Evolutionary conservation across 306 rosid species (phyloP).

Genomic region (Amphicarpaea edgeworthii): DNA sequence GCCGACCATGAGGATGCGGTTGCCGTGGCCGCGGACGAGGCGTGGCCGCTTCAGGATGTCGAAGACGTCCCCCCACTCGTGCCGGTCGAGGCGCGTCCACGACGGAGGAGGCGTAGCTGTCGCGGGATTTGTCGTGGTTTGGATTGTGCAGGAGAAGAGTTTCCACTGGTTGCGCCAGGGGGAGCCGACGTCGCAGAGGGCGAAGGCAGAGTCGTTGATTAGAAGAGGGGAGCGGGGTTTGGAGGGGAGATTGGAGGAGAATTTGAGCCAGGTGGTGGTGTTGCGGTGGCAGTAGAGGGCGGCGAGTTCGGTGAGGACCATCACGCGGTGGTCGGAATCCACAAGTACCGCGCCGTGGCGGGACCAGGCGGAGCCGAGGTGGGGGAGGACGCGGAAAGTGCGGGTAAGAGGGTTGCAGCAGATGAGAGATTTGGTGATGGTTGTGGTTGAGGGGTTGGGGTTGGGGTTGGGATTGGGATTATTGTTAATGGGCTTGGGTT

Average conservation of each 20-base stretch:
- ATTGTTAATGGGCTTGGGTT: constrained; percentile 50
- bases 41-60: constrained; percentile 83
- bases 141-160: constrained; percentile 64
- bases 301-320: constrained; percentile 88
- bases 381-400: constrained; percentile 74
- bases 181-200: constrained; percentile 92
- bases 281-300: constrained; percentile 62
- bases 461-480: constrained; percentile 48
- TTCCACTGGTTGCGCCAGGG: constrained; percentile 95
- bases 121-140: neutral
- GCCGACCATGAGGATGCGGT: constrained; percentile 76
- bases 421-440: constrained; percentile 59
- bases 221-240: constrained; percentile 91
- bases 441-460: too few species aligned
- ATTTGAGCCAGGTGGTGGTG: constrained; percentile 59
- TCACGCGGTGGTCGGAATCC: constrained; percentile 69
- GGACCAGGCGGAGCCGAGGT: constrained; percentile 95
- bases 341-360: constrained; percentile 89
- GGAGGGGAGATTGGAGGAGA: constrained; percentile 81
- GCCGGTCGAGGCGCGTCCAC: constrained; percentile 78
- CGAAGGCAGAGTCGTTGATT: constrained; percentile 66
- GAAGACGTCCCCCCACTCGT: constrained; percentile 91
- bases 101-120: neutral
- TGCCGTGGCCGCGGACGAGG: constrained; percentile 67
- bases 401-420: constrained; percentile 85